Evolutionary conservation across 106 monocot genomes (phyloP).

Genomic region (Cymbidium sinense): DNA sequence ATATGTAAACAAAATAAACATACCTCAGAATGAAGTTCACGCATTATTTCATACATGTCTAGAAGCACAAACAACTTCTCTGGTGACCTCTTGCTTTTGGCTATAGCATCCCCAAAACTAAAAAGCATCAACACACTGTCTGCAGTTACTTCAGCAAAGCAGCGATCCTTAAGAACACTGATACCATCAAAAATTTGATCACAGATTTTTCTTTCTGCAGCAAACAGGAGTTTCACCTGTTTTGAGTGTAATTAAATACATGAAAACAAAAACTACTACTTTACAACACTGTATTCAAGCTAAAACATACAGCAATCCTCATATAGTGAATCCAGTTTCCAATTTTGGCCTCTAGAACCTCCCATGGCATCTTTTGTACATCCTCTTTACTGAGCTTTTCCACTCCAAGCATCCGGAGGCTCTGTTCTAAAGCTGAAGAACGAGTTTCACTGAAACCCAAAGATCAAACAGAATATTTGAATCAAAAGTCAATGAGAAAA

Average conservation of each 20-base stretch:
- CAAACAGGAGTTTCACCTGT: conserved; percentile 93
- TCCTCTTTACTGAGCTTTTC: conserved; percentile 89
- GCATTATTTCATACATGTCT: conserved; percentile 98
- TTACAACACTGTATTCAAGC: neutral
- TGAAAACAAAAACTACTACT: neutral
- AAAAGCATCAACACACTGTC: conserved; percentile 71
- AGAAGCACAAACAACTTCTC: conserved; percentile 95
- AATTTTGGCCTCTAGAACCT: conserved; percentile 81
- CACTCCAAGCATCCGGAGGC: conserved; percentile 72
- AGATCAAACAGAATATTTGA: neutral
- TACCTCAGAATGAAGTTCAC: conserved; percentile 90
- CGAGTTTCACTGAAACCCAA: conserved; percentile 55
- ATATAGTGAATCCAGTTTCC: conserved; percentile 97
- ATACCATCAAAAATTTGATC: conserved; percentile 83
- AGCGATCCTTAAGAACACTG: conserved; percentile 54
- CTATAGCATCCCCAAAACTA: conserved; percentile 97
- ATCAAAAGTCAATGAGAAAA: neutral
- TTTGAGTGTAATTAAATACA: conserved; percentile 19
- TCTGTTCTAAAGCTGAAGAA: conserved; percentile 59
- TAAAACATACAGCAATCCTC: conserved; percentile 76
- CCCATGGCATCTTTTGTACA: conserved; percentile 95
- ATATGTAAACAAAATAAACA: neutral
- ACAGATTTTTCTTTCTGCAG: conserved; percentile 84
- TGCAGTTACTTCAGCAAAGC: conserved; percentile 79
- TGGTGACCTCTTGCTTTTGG: conserved; percentile 88